Conservation (phyloP, 1,284 basidiomycete species). For the Trichosporon sp. region DNA sequence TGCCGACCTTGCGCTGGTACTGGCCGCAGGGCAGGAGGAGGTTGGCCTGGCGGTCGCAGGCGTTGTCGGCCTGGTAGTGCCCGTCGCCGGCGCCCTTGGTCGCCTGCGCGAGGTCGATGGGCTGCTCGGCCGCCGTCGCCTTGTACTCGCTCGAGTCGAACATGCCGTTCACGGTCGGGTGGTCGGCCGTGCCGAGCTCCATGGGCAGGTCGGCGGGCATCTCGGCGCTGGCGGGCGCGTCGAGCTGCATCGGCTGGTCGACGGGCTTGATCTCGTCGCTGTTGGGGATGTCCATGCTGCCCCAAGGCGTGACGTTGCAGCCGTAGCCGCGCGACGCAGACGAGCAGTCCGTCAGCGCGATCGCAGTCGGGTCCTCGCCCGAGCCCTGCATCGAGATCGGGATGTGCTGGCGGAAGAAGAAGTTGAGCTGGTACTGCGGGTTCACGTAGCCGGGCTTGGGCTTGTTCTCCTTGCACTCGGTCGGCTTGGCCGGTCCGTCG, state of each 20-base stretch:
- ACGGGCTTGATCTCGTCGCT: not conserved
- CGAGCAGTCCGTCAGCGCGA: not conserved
- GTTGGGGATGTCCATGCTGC: not conserved
- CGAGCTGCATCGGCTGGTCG: not conserved
- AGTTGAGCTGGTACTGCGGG: conserved; percentile 1
- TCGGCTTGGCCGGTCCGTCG: conserved; percentile 13
- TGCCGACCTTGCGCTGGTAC: not conserved
- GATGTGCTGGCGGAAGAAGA: not conserved
- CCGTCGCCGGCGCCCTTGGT: not conserved
- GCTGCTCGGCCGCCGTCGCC: not conserved
- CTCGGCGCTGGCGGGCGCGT: not conserved
- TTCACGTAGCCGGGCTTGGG: conserved; percentile 11
- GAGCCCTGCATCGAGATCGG: not conserved
- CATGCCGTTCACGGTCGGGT: not conserved
- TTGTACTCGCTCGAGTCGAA: not conserved
- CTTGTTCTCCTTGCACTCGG: not conserved
- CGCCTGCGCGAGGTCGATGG: not conserved
- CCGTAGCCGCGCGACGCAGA: not conserved
- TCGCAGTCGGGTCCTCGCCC: not conserved
- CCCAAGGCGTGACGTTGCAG: not conserved
- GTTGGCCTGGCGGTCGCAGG: not conserved
- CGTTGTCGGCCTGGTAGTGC: not conserved
- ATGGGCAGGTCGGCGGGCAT: not conserved
- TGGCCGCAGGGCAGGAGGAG: not conserved
- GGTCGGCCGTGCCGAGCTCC: not conserved